These are phyloP conservation scores for Pisolithus orientalis DNA, from an alignment of 768 basidiomycete genomes.

Conservation along the genomic window DNA sequence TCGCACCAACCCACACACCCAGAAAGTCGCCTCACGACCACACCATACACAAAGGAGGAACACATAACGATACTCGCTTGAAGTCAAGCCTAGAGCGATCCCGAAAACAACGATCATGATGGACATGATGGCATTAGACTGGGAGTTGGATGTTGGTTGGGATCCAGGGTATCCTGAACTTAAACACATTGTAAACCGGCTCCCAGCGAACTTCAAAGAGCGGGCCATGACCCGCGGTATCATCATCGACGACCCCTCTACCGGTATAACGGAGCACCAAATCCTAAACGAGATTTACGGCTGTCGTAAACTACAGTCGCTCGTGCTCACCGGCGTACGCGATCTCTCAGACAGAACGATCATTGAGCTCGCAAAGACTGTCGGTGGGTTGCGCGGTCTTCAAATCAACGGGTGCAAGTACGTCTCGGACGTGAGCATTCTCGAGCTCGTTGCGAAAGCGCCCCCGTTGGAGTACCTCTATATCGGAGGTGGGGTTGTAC, in stretches of 20 bases:
- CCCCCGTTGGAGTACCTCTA: slow-evolving; percentile 69
- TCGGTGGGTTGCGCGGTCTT: slow-evolving; percentile 64
- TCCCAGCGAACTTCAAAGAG: slow-evolving; percentile 54
- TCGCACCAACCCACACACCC: no score
- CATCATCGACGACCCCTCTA: slow-evolving; percentile 38
- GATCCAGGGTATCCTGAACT: slow-evolving; percentile 30
- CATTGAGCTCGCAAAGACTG: slow-evolving; percentile 52
- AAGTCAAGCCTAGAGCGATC: neutral
- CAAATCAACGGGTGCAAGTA: slow-evolving; percentile 70
- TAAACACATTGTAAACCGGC: slow-evolving; percentile 53
- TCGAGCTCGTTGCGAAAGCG: slow-evolving; percentile 63
- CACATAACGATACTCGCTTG: no score
- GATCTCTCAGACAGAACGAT: slow-evolving; percentile 68
- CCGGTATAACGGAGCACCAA: slow-evolving; percentile 48
- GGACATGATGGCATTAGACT: slow-evolving; percentile 22
- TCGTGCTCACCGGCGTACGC: slow-evolving; percentile 61
- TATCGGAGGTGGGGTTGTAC: slow-evolving; percentile 58
- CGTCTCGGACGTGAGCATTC: slow-evolving; percentile 73
- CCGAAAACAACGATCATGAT: neutral
- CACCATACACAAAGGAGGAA: no score
- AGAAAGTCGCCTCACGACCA: no score
- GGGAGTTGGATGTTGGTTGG: slow-evolving; percentile 16
- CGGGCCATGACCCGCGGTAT: slow-evolving; percentile 56
- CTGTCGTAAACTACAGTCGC: slow-evolving; percentile 63
- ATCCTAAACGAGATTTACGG: slow-evolving; percentile 49